Percentiles rank a stretch among this genome's conserved stretches.
Evolutionary conservation across 176 grass and related monocot genomes (phyloP).

Genomic region (Bromus sterilis): DNA sequence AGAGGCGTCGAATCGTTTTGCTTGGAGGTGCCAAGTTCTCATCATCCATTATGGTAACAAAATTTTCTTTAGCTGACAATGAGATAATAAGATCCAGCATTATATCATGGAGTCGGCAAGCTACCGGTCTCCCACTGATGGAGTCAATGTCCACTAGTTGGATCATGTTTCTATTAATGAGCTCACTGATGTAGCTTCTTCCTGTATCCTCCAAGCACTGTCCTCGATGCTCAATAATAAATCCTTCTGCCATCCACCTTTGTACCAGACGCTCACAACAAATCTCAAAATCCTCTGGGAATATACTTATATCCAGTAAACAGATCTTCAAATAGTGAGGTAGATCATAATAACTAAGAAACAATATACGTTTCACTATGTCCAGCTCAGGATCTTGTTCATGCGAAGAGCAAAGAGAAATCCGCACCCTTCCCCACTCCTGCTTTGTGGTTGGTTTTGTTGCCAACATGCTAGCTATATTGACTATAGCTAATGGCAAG

Average conservation of each 20-base stretch:
- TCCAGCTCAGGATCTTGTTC: background rate
- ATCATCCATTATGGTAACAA: slow-evolving; percentile 1
- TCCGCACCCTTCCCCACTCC: background rate
- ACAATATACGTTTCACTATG: background rate
- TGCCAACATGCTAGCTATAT: background rate
- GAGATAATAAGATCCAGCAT: slow-evolving; percentile 26
- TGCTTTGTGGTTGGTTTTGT: background rate
- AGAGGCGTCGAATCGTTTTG: slow-evolving; percentile 6
- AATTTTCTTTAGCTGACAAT: slow-evolving; percentile 22
- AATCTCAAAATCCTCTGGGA: too few relatives aligned
- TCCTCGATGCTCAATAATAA: background rate
- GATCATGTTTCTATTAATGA: too few relatives aligned
- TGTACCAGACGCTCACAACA: background rate
- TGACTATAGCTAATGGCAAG: background rate
- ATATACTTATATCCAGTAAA: too few relatives aligned
- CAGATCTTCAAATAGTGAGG: background rate
- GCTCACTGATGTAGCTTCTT: too few relatives aligned
- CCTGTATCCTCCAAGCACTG: background rate
- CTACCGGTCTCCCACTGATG: background rate
- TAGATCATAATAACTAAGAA: background rate
- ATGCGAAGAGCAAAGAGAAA: background rate
- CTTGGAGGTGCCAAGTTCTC: background rate
- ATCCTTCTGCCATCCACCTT: background rate
- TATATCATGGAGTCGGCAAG: slow-evolving; percentile 24
- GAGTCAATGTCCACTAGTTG: background rate